These are phyloP conservation scores for Fusarium floridanum DNA, from an alignment of 2,329 filamentous ascomycete genomes.

Conservation along the genomic window DNA sequence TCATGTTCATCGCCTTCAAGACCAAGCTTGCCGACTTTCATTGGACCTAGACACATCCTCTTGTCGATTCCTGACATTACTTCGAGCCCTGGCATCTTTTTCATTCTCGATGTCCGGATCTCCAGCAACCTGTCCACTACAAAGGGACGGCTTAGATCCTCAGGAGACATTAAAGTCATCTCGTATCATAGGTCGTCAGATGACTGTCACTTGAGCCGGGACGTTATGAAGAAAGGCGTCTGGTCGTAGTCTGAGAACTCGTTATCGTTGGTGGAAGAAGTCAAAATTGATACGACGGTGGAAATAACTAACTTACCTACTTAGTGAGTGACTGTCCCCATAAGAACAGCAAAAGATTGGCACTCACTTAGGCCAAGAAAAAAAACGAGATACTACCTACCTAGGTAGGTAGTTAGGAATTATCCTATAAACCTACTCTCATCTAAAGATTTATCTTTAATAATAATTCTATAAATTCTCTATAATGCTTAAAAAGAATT, in stretches of 20 bases:
- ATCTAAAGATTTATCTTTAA: too few relatives aligned
- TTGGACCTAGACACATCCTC: constrained; percentile 55
- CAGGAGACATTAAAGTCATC: not conserved
- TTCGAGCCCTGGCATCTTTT: constrained; percentile 63
- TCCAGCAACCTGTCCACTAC: constrained; percentile 66
- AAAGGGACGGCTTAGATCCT: constrained; percentile 41
- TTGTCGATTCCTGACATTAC: constrained; percentile 71
- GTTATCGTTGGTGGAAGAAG: not conserved
- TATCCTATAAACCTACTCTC: too few relatives aligned
- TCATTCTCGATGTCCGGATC: constrained; percentile 69
- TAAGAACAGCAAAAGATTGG: not conserved
- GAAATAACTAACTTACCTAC: not conserved
- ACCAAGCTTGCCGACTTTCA: constrained; percentile 62
- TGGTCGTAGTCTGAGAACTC: too few relatives aligned
- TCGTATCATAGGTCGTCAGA: not conserved
- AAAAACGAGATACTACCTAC: too few relatives aligned
- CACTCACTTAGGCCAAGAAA: not conserved
- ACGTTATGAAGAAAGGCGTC: too few relatives aligned
- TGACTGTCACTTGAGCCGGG: not conserved
- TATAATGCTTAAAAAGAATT: too few relatives aligned
- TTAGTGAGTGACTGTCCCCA: not conserved
- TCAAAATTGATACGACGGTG: not conserved
- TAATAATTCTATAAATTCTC: too few relatives aligned
- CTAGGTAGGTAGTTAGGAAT: too few relatives aligned
- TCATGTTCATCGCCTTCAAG: constrained; percentile 73